Base-by-base conservation (phyloP, 73 alveolate genomes). In the Stentor coeruleus region DNA sequence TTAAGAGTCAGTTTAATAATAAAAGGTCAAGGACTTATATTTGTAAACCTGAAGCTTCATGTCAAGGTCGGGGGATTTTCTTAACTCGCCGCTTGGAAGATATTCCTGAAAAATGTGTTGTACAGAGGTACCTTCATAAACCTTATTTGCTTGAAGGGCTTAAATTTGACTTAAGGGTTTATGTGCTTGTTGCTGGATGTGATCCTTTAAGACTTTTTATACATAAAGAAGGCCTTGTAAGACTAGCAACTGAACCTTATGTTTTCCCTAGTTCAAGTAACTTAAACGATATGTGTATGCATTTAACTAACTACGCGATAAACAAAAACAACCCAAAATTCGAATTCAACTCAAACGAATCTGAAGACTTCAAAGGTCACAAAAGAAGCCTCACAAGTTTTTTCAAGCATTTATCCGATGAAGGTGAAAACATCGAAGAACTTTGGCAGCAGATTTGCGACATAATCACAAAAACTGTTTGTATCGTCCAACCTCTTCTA, bases 131-230 rank as follows among this genome's bases (percentile, higher is more conserved):
- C 91, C 84, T 97, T 3, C 74, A 92, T 2, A 91, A 87, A 75
- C 99, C 99, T 33, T 95, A 88, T 84, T 88, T 97, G 75, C 90
- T 97, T 36, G 99, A 96, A 76, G 99, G 97, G n/a, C 88, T 95
- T 76, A 97, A 97, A 90, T 97, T 97, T 83, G 99, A 97, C 84
- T 89, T 97, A 35, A 77, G 93, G 86, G 91, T 97, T 28, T 94
- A 94, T 80, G 95, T 91, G 20, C 76, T 94, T 38, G 83, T 94
- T 0, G 87, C 92, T 42, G 88, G 94, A 2, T 85, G 90, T 26
- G 87, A 94, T 83, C 98, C 98, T 37, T 82, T 94, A 15, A 90
- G 93, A 74, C 88, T 94, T 83, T 94, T 92, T 85, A 86, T 94
- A 84, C 93, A 92, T 75, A 84, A 91, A 82, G 98, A 94, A 82